Evolutionary conservation across 345 rosid species (phyloP).

Genomic region (Gossypium rotundifolium): DNA sequence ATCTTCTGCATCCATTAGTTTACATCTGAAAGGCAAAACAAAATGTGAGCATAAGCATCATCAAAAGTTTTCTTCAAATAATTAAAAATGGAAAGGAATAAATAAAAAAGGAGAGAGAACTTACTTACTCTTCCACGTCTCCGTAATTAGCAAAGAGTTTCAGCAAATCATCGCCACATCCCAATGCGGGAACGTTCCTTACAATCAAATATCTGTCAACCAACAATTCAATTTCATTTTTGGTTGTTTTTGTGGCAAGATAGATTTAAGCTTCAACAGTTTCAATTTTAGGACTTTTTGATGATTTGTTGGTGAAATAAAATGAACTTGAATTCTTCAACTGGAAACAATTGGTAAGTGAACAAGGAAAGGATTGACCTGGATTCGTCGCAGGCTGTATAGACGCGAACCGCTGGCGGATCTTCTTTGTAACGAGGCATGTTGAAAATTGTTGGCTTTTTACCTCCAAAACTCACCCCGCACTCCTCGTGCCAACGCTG

Average conservation of each 20-base stretch:
- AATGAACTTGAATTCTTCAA: not conserved
- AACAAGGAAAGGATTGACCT: conserved; percentile 26
- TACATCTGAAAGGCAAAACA: conserved; percentile 37
- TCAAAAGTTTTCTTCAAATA: not conserved
- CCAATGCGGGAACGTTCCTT: conserved; percentile 86
- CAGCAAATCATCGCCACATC: conserved; percentile 81
- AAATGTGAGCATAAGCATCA: not conserved
- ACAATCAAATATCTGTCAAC: conserved; percentile 60
- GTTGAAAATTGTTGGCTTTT: not conserved
- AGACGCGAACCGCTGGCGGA: conserved; percentile 65
- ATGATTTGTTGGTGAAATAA: not conserved
- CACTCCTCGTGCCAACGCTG: not conserved
- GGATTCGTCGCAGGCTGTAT: conserved; percentile 86
- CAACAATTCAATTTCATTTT: not conserved
- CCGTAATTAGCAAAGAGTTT: conserved; percentile 67
- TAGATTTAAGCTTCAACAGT: not conserved
- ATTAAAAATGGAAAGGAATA: not conserved
- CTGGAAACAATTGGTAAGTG: not conserved
- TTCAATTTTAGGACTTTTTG: not conserved
- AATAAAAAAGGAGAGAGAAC: not conserved
- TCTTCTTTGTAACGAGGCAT: conserved; percentile 68
- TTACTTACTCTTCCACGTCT: conserved; percentile 73
- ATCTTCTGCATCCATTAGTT: conserved; percentile 93
- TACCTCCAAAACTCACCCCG: not conserved
- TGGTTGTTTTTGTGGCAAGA: not conserved